Evolutionary conservation across 202 grass and related monocot species (phyloP).

Genomic region (Digitaria exilis): DNA sequence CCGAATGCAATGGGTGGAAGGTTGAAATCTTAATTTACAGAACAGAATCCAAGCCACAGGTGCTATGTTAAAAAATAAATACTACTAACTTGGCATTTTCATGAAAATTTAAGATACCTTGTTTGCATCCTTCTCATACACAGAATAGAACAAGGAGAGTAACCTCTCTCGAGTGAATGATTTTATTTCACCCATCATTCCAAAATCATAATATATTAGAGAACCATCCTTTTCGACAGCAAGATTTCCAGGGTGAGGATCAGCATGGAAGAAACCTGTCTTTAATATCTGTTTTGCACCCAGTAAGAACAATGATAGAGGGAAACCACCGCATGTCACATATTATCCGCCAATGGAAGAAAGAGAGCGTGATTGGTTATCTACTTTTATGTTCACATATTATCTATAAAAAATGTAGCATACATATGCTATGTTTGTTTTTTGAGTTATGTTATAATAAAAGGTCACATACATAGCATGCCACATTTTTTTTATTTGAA

Average conservation of each 20-base stretch:
- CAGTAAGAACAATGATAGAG: constrained; percentile 13
- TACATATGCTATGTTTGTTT: too few relatives aligned
- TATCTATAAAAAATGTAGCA: too few relatives aligned
- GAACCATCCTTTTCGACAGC: constrained; percentile 82
- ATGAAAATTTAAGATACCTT: constrained; percentile 63
- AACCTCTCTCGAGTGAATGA: constrained; percentile 92
- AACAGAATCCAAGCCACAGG: constrained; percentile 21
- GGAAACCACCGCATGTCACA: constrained; percentile 21
- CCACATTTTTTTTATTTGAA: too few relatives aligned
- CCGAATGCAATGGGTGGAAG: neutral
- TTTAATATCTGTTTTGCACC: constrained; percentile 82
- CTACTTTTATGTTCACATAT: too few relatives aligned
- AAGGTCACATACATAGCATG: too few relatives aligned
- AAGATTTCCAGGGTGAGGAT: constrained; percentile 98
- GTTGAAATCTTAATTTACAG: constrained; percentile 36
- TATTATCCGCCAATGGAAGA: too few relatives aligned
- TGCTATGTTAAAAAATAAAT: constrained; percentile 16
- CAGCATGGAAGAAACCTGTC: constrained; percentile 94
- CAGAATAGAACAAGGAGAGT: constrained; percentile 87
- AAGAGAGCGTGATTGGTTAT: too few relatives aligned
- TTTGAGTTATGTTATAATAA: too few relatives aligned
- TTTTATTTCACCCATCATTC: constrained; percentile 99
- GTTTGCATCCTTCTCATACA: constrained; percentile 94
- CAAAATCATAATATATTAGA: constrained; percentile 98
- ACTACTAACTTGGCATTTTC: neutral